These are phyloP conservation scores for Trichoderma pleuroti DNA, from an alignment of 2,329 filamentous ascomycete genomes.

Conservation along the genomic window DNA sequence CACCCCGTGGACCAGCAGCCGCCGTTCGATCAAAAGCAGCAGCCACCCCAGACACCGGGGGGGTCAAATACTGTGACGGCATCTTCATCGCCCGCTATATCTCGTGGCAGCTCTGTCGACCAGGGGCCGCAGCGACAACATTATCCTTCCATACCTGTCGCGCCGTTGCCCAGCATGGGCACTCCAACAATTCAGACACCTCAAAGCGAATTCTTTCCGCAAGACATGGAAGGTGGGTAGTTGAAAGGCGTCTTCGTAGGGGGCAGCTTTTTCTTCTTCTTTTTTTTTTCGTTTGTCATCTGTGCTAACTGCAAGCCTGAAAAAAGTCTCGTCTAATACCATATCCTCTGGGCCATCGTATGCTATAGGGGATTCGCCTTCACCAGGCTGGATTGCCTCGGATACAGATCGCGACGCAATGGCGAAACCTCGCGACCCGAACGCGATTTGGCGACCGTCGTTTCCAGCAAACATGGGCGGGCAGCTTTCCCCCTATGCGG, in stretches of 20 bases:
- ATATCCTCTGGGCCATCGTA: conserved; percentile 33
- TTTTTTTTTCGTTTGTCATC: not conserved
- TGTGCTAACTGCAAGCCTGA: not conserved
- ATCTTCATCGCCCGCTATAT: conserved; percentile 47
- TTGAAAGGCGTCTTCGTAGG: not conserved
- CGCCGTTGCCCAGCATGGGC: conserved; percentile 44
- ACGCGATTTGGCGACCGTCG: conserved; percentile 48
- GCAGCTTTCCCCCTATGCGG: conserved; percentile 48
- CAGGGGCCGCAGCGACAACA: conserved; percentile 36
- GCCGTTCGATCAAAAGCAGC: conserved; percentile 46
- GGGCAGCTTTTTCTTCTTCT: not conserved
- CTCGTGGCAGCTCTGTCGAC: conserved; percentile 42
- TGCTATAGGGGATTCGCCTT: conserved; percentile 38
- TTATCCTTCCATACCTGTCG: conserved; percentile 43
- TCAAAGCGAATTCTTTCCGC: conserved; percentile 36
- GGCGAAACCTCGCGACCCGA: conserved; percentile 44
- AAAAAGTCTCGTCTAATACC: conserved; percentile 35
- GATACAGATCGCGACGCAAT: conserved; percentile 38
- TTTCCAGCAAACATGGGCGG: conserved; percentile 45
- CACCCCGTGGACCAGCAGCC: conserved; percentile 79
- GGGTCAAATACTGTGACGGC: conserved; percentile 42
- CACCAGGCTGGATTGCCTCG: conserved; percentile 45
- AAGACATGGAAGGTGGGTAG: conserved; percentile 44
- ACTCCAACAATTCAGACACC: conserved; percentile 36
- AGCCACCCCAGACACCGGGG: conserved; percentile 37